These are phyloP conservation scores for Cornus suecica DNA, from an alignment of 148 eudicot species.

Conservation along the genomic window DNA sequence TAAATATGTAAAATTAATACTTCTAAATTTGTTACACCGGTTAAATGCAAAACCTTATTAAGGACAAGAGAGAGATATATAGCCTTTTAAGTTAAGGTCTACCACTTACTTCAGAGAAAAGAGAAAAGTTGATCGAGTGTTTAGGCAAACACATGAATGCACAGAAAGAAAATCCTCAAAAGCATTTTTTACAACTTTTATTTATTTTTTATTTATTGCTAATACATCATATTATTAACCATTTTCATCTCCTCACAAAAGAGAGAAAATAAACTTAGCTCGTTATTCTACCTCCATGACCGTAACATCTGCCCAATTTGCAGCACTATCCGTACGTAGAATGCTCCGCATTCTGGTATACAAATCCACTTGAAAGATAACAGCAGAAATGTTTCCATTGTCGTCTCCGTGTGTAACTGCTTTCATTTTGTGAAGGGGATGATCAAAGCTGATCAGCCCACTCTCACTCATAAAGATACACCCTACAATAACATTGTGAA, in stretches of 20 bases:
- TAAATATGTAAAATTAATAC: too few species aligned
- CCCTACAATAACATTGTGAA: constrained; percentile 14
- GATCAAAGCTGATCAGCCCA: constrained; percentile 39
- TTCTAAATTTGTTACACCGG: too few species aligned
- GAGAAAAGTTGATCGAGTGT: neutral
- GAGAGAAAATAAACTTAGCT: neutral
- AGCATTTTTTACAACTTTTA: neutral
- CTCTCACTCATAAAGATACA: constrained; percentile 32
- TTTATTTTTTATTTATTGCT: neutral
- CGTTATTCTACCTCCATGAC: constrained; percentile 23
- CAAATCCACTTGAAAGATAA: constrained; percentile 42
- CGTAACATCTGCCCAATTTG: constrained; percentile 32
- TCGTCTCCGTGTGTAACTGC: constrained; percentile 23
- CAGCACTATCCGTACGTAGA: constrained; percentile 31
- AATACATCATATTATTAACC: neutral
- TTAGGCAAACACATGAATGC: neutral
- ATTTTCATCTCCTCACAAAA: neutral
- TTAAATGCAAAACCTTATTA: too few species aligned
- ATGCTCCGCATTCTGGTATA: constrained; percentile 37
- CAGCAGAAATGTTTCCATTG: constrained; percentile 29
- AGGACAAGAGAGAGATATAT: too few species aligned
- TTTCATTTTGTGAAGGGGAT: constrained; percentile 35
- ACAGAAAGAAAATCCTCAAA: neutral
- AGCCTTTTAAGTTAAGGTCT: too few species aligned
- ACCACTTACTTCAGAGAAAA: too few species aligned